Percentiles rank a stretch among this genome's conserved stretches.
These are phyloP conservation scores for Penicillium nucicola DNA, from an alignment of 495 filamentous ascomycete genomes.

Conservation along the genomic window DNA sequence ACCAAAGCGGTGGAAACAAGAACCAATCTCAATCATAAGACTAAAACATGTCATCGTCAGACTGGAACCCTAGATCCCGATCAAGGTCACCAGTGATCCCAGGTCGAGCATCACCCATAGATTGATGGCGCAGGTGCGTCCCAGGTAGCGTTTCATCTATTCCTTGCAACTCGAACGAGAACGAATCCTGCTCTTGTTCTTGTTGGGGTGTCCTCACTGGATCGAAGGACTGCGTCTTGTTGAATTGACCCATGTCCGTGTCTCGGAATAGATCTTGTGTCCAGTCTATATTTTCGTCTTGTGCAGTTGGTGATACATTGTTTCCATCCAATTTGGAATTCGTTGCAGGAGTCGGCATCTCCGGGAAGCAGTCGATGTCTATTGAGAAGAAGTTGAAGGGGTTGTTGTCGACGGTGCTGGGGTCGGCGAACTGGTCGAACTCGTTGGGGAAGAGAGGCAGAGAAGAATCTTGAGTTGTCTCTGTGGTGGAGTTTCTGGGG, in stretches of 20 bases:
- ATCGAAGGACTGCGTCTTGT: background rate
- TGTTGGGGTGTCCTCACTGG: background rate
- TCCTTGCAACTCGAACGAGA: slow-evolving; percentile 22
- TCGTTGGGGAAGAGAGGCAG: slow-evolving; percentile 24
- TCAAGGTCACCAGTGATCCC: slow-evolving; percentile 45
- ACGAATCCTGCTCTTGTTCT: slow-evolving; percentile 19
- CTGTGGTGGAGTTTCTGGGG: background rate
- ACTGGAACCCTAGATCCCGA: slow-evolving; percentile 35
- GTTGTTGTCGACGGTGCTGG: slow-evolving; percentile 9
- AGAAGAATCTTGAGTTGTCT: slow-evolving; percentile 10
- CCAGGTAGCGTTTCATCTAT: background rate
- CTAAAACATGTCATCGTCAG: slow-evolving; percentile 39
- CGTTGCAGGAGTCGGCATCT: slow-evolving; percentile 4
- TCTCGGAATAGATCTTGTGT: slow-evolving; percentile 33
- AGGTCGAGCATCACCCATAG: slow-evolving; percentile 8
- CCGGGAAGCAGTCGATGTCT: slow-evolving; percentile 29
- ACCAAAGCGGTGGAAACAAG: no score
- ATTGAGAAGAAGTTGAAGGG: slow-evolving; percentile 22
- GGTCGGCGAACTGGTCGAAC: slow-evolving; percentile 24
- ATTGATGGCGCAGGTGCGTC: slow-evolving; percentile 3
- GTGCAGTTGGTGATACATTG: slow-evolving; percentile 9
- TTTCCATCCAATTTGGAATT: slow-evolving; percentile 1
- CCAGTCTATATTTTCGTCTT: slow-evolving; percentile 32
- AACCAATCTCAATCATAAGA: background rate
- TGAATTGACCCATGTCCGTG: slow-evolving; percentile 8